Percentiles rank a stretch among this genome's conserved stretches.
Conservation (phyloP, 129 eudicot species). For the Smallanthus sonchifolius region DNA sequence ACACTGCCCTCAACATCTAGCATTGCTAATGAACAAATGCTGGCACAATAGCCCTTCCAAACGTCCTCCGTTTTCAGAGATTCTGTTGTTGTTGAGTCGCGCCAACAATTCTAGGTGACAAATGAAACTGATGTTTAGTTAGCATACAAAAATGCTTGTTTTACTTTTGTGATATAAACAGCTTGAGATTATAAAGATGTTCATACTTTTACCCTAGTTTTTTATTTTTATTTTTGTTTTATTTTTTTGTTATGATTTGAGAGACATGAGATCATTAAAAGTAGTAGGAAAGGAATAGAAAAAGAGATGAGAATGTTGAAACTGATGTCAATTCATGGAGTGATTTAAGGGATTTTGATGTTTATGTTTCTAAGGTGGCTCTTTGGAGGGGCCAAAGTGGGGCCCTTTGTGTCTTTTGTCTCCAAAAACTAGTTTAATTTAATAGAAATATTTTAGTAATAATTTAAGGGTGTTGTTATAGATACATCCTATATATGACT, state of each 20-base stretch:
- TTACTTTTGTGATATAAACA: constrained; percentile 16
- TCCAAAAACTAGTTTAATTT: not conserved
- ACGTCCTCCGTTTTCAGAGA: constrained; percentile 78
- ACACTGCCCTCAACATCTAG: constrained; percentile 69
- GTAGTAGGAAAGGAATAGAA: not conserved
- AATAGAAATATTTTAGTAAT: no score
- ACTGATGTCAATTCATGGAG: constrained; percentile 17
- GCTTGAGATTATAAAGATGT: constrained; percentile 9
- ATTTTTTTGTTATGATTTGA: not conserved
- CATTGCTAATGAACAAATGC: constrained; percentile 70
- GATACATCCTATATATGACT: no score
- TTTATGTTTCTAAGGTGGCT: constrained; percentile 32
- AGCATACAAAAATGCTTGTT: constrained; percentile 20
- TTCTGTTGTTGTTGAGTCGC: constrained; percentile 44
- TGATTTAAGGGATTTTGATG: constrained; percentile 34
- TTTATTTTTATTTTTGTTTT: not conserved
- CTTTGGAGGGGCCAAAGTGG: constrained; percentile 17
- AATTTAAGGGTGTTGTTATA: no score
- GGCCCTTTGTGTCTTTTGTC: constrained; percentile 14
- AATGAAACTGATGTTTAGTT: constrained; percentile 14
- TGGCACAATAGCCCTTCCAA: constrained; percentile 83
- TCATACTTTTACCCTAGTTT: not conserved
- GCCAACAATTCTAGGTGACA: constrained; percentile 9
- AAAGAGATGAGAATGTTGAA: constrained; percentile 16
- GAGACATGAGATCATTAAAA: constrained; percentile 10